phyloP scores from a whole-genome alignment of 805 yeast species.

The Saturnispora silvae region DNA sequence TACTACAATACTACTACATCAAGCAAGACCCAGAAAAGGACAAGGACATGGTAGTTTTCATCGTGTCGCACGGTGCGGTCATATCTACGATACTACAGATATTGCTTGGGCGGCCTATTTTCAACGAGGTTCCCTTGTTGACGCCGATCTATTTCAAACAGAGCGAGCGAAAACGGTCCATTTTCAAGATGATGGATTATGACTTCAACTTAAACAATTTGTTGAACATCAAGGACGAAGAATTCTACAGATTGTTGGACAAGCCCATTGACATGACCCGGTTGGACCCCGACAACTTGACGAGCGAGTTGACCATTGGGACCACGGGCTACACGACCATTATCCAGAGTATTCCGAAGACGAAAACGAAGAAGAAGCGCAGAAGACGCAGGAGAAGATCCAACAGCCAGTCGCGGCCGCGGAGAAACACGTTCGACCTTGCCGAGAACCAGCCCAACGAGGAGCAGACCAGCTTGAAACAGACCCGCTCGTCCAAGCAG shows the following conservation, averaged over 20 bases:
- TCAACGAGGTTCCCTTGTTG: conserved; percentile 31
- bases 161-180: conserved; percentile 15
- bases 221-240: conserved; percentile 19
- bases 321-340: conserved; percentile 16
- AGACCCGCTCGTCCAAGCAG: conserved; percentile 23
- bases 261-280: conserved; percentile 20
- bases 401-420: conserved; percentile 14
- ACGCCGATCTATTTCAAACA: conserved; percentile 27
- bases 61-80: conserved; percentile 36
- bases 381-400: not conserved
- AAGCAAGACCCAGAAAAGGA: conserved; percentile 20
- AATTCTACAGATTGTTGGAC: conserved; percentile 18
- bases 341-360: conserved; percentile 15
- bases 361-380: not conserved
- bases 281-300: conserved; percentile 20
- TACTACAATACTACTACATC: conserved; percentile 24
- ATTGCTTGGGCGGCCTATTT: conserved; percentile 28
- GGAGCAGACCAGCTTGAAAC: conserved; percentile 15
- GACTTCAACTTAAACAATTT: conserved; percentile 24
- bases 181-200: conserved; percentile 25
- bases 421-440: conserved; percentile 23
- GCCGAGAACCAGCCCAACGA: conserved; percentile 13
- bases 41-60: conserved; percentile 23
- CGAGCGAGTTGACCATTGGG: conserved; percentile 19
- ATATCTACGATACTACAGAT: conserved; percentile 31